Base-by-base conservation (phyloP, 768 basidiomycete genomes). In the Kwoniella dejecticola region DNA sequence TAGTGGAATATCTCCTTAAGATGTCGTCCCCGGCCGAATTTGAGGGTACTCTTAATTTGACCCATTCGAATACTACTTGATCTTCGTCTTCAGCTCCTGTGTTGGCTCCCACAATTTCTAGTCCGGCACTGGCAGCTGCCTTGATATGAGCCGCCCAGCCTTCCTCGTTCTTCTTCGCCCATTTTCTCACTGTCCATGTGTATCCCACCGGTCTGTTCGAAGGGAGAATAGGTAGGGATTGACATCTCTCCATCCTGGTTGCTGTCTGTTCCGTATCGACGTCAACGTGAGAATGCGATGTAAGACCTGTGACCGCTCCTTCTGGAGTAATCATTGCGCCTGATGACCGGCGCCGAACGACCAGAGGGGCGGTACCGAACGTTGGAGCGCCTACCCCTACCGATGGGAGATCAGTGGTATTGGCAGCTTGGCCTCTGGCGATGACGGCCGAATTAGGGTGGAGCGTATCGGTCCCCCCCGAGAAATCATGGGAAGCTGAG, bases 21-120 rank as follows among this genome's bases (percentile, higher is more conserved):
- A 64, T 55, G 7, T 55, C 45, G 30, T 52, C 50, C 17, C 63
- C 63, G 26, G 57, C 52, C 15, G 63, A 49, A 42, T 38, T 62
- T 5, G 52, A 41, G 2, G 60, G 60, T 2, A 62, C 60, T 46
- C 52, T 55, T 23, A 71, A n/a, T 46, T 75, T 75, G 38, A 71
- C 71, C 77, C 77, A 78, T 60, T 76, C 75, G 42, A 78, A 78
- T 0, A 77, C 66, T 7, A 78, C 77, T 53, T 76, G 74, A 36
- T 69, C 66, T 4, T 74, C 74, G 12, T 48, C 62, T 12, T 70
- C 75, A 1, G 52, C 55, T 41, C 30, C 47, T 17, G 60, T 17
- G 11, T 57, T 56, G 7, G 55, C 62, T 15, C 53, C 55, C 10
- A 66, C 64, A 30, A 74, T 47, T 42, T 70, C 67, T 30, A 75